Percentiles rank a stretch among this genome's conserved stretches.
phyloP scores from a whole-genome alignment of 768 basidiomycete species.

The Tephrocybe sp. region DNA sequence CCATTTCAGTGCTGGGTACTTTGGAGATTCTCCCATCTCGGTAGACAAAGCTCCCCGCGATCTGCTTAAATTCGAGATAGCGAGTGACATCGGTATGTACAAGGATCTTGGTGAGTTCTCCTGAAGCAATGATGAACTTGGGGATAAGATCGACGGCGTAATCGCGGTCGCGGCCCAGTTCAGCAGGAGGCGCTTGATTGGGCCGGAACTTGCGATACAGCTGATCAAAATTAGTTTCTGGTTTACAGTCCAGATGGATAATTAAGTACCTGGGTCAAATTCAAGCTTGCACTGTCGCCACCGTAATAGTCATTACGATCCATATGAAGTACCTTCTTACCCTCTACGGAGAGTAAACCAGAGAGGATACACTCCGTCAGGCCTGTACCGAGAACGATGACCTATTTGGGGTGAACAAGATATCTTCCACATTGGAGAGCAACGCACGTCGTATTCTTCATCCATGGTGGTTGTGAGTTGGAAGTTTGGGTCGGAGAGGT shows the following conservation, averaged over 20 bases:
- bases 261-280: conserved; percentile 86
- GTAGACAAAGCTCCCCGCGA: conserved; percentile 97
- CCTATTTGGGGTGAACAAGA: conserved; percentile 40
- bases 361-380: conserved; percentile 98
- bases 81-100: conserved; percentile 98
- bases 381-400: conserved; percentile 93
- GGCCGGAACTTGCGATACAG: conserved; percentile 94
- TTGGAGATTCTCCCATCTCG: conserved; percentile 96
- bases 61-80: conserved; percentile 99
- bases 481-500: conserved; percentile 16
- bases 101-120: conserved; percentile 95
- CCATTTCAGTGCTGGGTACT: conserved; percentile 96
- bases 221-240: conserved; percentile 37
- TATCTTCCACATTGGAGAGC: conserved; percentile 2
- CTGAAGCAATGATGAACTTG: conserved; percentile 98
- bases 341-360: conserved; percentile 96
- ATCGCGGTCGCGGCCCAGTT: conserved; percentile 94
- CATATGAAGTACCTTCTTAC: conserved; percentile 99
- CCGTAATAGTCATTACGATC: conserved; percentile 99
- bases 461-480: conserved; percentile 64
- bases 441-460: conserved; percentile 93
- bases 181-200: conserved; percentile 69
- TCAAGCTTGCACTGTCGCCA: conserved; percentile 94
- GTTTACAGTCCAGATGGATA: conserved; percentile 1
- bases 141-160: conserved; percentile 97